Evolutionary conservation across 176 grass and related monocot genomes (phyloP).

Genomic region (Zea mays): Zm-B73-REFERENCE-NAM-5.0 NC_050098.1:129085001-129085500

Average conservation of each 20-base stretch:
- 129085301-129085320: not conserved
- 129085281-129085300: conserved; percentile 20
- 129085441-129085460: conserved; percentile 41
- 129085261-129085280: not conserved
- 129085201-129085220: not conserved
- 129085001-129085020: too few species aligned
- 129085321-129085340: conserved; percentile 26
- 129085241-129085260: conserved; percentile 22
- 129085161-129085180: too few species aligned
- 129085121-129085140: too few species aligned
- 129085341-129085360: conserved; percentile 15
- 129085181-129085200: too few species aligned
- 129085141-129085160: too few species aligned
- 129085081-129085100: too few species aligned
- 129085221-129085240: not conserved
- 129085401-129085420: not conserved
- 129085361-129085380: conserved; percentile 21
- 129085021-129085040: too few species aligned
- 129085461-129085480: not conserved
- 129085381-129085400: too few species aligned
- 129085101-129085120: too few species aligned
- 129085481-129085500: not conserved
- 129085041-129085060: too few species aligned
- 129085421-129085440: conserved; percentile 24
- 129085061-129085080: too few species aligned